Conservation (phyloP, 2,329 filamentous ascomycete species). For the Amauroascus verrucosus region DNA sequence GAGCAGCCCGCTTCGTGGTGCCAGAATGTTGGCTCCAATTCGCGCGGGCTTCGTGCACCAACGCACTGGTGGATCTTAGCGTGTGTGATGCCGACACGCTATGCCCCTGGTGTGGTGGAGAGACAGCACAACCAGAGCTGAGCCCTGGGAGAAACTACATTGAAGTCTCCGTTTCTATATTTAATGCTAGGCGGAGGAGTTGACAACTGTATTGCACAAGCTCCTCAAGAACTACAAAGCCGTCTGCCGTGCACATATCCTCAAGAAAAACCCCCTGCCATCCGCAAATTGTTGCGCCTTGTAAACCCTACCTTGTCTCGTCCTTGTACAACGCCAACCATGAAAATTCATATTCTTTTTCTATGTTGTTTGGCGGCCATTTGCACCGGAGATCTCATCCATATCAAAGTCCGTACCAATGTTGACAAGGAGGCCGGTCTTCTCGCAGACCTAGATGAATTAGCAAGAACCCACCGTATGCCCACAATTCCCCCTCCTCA, state of each 20-base stretch:
- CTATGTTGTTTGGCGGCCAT: conserved; percentile 2
- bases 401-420: conserved; percentile 10
- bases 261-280: too few species aligned
- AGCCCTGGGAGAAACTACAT: not conserved
- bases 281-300: too few species aligned
- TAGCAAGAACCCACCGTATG: conserved; percentile 14
- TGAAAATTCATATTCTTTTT: conserved; percentile 9
- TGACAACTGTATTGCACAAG: too few species aligned
- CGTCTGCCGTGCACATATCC: too few species aligned
- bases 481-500: not conserved
- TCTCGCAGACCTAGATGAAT: conserved; percentile 9
- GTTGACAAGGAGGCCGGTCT: conserved; percentile 9
- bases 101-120: not conserved
- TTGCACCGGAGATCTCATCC: conserved; percentile 11
- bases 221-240: too few species aligned
- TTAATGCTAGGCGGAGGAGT: not conserved
- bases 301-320: not conserved
- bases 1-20: too few species aligned
- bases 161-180: not conserved
- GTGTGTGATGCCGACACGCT: not conserved
- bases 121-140: not conserved
- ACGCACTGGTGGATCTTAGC: not conserved
- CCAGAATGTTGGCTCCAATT: too few species aligned
- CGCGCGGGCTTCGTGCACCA: too few species aligned
- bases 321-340: not conserved